Conservation (phyloP, 2,329 filamentous ascomycete species). For the Talaromyces sp. region DNA sequence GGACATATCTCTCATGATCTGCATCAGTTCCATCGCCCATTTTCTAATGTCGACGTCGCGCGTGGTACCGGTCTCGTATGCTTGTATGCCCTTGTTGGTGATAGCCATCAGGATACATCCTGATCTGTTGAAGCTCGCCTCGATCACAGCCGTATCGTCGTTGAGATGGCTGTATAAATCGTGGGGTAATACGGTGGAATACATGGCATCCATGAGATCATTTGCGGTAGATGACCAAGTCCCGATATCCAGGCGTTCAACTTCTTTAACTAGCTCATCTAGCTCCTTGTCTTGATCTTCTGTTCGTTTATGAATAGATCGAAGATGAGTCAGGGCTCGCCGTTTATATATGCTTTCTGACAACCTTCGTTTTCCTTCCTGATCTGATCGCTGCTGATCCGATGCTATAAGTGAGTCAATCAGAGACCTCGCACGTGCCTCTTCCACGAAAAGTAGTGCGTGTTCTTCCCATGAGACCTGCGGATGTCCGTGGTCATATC, state of each 20-base stretch:
- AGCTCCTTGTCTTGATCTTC: slow-evolving; percentile 10
- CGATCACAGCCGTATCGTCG: slow-evolving; percentile 23
- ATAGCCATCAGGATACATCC: slow-evolving; percentile 24
- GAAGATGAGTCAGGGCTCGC: slow-evolving; percentile 15
- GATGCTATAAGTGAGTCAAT: slow-evolving; percentile 23
- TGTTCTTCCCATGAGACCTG: slow-evolving; percentile 23
- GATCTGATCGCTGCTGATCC: not conserved
- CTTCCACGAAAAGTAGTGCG: slow-evolving; percentile 25
- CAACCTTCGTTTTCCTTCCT: slow-evolving; percentile 7
- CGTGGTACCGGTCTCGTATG: slow-evolving; percentile 16
- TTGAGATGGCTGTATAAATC: slow-evolving; percentile 22
- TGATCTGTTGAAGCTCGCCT: slow-evolving; percentile 21
- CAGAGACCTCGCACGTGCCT: slow-evolving; percentile 23
- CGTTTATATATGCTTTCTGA: slow-evolving; percentile 14
- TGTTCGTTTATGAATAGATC: slow-evolving; percentile 7
- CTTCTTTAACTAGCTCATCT: slow-evolving; percentile 6
- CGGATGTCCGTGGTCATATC: slow-evolving; percentile 22
- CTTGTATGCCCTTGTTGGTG: slow-evolving; percentile 23
- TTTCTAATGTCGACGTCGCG: slow-evolving; percentile 20
- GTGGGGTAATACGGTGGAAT: slow-evolving; percentile 19
- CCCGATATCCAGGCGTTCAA: slow-evolving; percentile 10
- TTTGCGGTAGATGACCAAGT: slow-evolving; percentile 20
- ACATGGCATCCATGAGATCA: slow-evolving; percentile 23
- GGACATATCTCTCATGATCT: slow-evolving; percentile 23
- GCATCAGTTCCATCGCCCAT: slow-evolving; percentile 24